Evolutionary conservation across 1,139 yeast genomes (phyloP), one percentile per base, ranked within the genome.

Genomic region (Geotrichum bryndzae): DNA sequence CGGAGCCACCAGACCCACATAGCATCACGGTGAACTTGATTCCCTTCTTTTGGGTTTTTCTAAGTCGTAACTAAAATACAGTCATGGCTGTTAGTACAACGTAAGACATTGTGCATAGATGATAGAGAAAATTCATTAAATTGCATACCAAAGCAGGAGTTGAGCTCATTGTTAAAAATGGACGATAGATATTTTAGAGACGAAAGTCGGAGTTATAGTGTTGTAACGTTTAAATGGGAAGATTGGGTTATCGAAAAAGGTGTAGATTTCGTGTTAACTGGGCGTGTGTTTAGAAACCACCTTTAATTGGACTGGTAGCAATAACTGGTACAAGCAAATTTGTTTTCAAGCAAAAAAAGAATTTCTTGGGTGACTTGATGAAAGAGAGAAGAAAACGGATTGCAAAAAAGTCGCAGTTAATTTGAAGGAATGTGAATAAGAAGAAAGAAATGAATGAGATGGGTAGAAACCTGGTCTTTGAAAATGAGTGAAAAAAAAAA

Each of bases 21-120:
- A 90, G 82, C 86, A 92, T 82, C 61, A 91, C 74, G 54, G 91
- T 86, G 75, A 92, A 91, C 69, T 90, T 87, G 71, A 90, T 82
- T 56, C 96, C 97, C 72, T 90, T 88, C 72, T 87, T 88, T 69
- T 88, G 86, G 71, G 88, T 94, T 73, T 89, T 88, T 72, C 82
- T 83, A 70, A 85, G 84, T 70, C 87, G 77, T 50, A 70, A 78
- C 91, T 69, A 57, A 15, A n/a, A 45, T 8, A 51, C 18, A 46
- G 50, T 38, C 15, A 53, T n/a, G 5, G 38, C 41, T 11, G 51
- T 31, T 4, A 46, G 23, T 23, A 6, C 8, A n/a, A 22, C 23
- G 23, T 27, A 38, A 5, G 45, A 53, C 2, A 13, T 11, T 31
- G 25, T 10, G 46, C 6, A 38, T 25, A 22, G 33, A 18, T 13